Evolutionary conservation across 148 eudicot species (phyloP), one percentile per base, ranked within the genome.

Genomic region (Chenopodium quinoa): DNA sequence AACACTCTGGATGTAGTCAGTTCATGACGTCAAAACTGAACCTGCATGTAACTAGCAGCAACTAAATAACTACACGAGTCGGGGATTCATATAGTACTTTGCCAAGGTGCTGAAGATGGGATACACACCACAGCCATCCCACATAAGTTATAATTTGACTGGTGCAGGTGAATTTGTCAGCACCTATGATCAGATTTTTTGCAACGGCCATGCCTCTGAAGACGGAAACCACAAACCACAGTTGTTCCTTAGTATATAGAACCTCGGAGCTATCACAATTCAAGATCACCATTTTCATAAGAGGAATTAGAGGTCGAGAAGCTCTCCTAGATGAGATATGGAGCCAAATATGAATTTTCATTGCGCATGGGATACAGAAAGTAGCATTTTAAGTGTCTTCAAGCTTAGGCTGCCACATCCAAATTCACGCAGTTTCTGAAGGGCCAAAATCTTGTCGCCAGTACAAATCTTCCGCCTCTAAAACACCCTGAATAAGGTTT

Each of bases 401-500:
- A 54, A n/a, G 50, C 32, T 72, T 50, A 17, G 14, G 46, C 27
- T 63, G 23, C n/a, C 68, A 31, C 67, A 62, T 25, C 47, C 47
- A 20, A 63, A 58, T 5, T 68, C 79, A 81, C 4, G 63, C 70
- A 27, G 75, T 73, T 56, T 68, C 79, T 0, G 54, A 58, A 60
- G 82, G 71, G 37, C 73, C 79, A 44, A 50, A 27, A 37, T 68
- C 13, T 80, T 78, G 82, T 48, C 32, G 47, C 75, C 65, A 82
- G 75, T 60, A 50, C 11, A 56, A 73, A 25, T 79, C 78, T 74
- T 87, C 89, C n/a, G 81, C 84, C 73, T 87, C 89, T 68, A 87
- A 70, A 85, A 87, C 89, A 66, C 85, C 89, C 89, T 87, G 83
- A 48, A 81, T 40, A n/a, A 60, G 25, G 27, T 27, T 56, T n/a